Conservation (phyloP, 2,329 filamentous ascomycete species). For the Rhexocercosporidium sp. region DNA sequence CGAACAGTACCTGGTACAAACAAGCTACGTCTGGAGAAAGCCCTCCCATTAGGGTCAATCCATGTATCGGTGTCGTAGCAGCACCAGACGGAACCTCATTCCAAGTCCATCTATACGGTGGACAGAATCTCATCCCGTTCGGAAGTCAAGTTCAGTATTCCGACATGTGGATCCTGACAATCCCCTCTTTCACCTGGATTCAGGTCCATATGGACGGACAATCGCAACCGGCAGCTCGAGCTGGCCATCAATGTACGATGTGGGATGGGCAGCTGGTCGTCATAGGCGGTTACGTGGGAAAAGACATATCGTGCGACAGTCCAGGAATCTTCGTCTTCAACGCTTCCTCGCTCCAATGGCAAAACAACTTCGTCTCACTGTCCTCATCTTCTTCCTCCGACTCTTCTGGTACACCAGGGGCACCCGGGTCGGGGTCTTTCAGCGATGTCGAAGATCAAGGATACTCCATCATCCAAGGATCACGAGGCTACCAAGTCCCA, state of each 20-base stretch:
- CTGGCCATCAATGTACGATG: constrained; percentile 72
- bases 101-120: constrained; percentile 80
- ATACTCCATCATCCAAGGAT: constrained; percentile 55
- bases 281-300: constrained; percentile 70
- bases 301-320: constrained; percentile 65
- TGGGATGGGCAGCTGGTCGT: constrained; percentile 75
- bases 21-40: constrained; percentile 69
- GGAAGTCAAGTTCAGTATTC: constrained; percentile 64
- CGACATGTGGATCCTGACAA: constrained; percentile 76
- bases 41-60: constrained; percentile 71
- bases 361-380: constrained; percentile 63
- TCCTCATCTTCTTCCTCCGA: constrained; percentile 45
- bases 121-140: constrained; percentile 72
- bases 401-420: background rate
- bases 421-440: constrained; percentile 45
- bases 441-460: constrained; percentile 14
- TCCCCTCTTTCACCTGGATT: constrained; percentile 78
- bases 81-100: constrained; percentile 76
- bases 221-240: constrained; percentile 62
- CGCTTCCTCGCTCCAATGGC: constrained; percentile 67
- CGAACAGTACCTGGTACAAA: constrained; percentile 73
- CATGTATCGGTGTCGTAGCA: constrained; percentile 71
- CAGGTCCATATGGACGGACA: constrained; percentile 60
- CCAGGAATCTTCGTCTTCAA: constrained; percentile 78
- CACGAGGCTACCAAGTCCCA: constrained; percentile 71